Base-by-base conservation (phyloP, 257 asterid genomes). In the Forsythia viridissima region DNA sequence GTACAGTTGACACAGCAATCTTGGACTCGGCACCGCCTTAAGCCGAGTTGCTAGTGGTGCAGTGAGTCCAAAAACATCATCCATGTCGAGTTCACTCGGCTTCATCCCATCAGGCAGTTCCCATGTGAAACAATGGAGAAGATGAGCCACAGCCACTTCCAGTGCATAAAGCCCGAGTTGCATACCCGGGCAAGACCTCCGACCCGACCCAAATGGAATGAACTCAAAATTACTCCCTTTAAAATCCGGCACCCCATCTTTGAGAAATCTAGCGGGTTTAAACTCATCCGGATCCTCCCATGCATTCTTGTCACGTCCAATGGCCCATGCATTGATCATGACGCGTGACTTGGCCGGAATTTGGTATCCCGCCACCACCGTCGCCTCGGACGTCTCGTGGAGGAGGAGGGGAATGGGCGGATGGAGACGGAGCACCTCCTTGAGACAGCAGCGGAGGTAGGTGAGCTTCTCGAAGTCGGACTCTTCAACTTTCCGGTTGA, bases 151-250 rank as follows among this genome's bases (percentile, higher is more conserved):
- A 34, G 98, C 92, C 84, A 90, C 76, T 38, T 94, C 98, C 72
- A 92, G 59, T 3, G 92, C 93, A 82, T 91, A 91, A 2, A 92
- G 84, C 52, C 98, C 98, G 24, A 94, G 87, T 81, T 92, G 97
- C 98, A 94, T 94, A 4, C 98, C 98, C n/a, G 98, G 98, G 85
- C 98, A 94, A 1, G 98, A 94, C 76, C 98, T 82, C 34, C 98
- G 90, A 11, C 98, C 98, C 74, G 98, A 91, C 72, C 98, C 98
- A 63, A 94, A 94, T 9, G 98, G 98, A 4, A 94, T 80, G 85
- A 89, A 94, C 83, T 92, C 97, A 44, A 94, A 94, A 72, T 88
- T 81, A 0, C 87, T 78, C 42, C 98, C 98, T 59, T 85, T 88
- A 79, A 86, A 93, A 43, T 93, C 98, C 0, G 98, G 87, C 0